Base-by-base conservation (phyloP, 306 rosid genomes). In the Canavalia ensiformis region DNA sequence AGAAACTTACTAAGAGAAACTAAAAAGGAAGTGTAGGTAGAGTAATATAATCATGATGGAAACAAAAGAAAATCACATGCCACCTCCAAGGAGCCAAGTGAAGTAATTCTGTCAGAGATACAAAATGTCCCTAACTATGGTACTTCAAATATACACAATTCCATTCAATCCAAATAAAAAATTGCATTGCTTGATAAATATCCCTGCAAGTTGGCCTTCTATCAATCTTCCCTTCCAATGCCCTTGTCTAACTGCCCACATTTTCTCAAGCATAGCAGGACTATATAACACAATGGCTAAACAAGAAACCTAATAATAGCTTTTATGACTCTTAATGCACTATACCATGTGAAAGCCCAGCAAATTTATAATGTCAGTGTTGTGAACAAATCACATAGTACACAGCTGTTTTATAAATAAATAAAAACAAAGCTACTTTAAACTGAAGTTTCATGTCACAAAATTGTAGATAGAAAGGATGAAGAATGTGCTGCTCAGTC, bases 1-100 rank as follows among this genome's bases (percentile, higher is more conserved):
- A 57, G 77, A 58, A 75, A 72, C 35, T 59, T 68, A 9, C 58
- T 54, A 34, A 69, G 76, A 78, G 37, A 84, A 58, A 59, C 44
- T 58, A 63, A 64, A 65, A 58, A 8, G 41, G 62, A 49, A 45
- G 33, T 29, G 57, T 18, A 68, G 76, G 49, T 57, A 12, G 66
- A 33, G 37, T 50, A 67, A 72, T 33, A 80, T 83, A 75, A 75
- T 63, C 31, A 78, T n/a, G 45, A 49, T 34, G 50, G 72, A 60
- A 50, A 57, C 42, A 74, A 44, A 74, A 68, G 29, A 37, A 74
- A 78, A 75, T 30, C 42, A 55, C 50, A 55, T 57, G 79, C 62
- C 58, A 77, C 54, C 50, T 60, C 73, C 74, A 50, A 45, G 34
- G 83, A 34, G 39, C 65, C 37, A 58, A 59, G 37, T 67, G 71